These are phyloP conservation scores for Epithele typhae DNA, from an alignment of 768 basidiomycete genomes.

Conservation along the genomic window DNA sequence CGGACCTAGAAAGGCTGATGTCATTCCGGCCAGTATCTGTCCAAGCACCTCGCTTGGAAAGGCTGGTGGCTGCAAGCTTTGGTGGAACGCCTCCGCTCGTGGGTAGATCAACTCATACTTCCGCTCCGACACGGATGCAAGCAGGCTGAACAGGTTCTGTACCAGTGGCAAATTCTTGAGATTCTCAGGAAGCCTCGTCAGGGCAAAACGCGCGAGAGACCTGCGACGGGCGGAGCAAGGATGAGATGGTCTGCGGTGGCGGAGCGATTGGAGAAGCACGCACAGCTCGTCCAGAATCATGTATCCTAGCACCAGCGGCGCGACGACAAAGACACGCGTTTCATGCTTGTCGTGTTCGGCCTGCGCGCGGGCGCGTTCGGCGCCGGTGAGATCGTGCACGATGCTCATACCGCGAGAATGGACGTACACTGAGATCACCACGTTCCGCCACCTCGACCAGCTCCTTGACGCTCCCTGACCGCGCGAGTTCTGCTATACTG, in stretches of 20 bases:
- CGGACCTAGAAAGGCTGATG: slow-evolving; percentile 44
- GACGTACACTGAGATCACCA: slow-evolving; percentile 49
- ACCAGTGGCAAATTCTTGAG: slow-evolving; percentile 41
- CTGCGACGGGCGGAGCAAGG: too few relatives aligned
- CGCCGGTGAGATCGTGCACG: background rate
- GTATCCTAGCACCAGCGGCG: slow-evolving; percentile 62
- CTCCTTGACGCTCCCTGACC: slow-evolving; percentile 37
- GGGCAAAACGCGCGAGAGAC: slow-evolving; percentile 53
- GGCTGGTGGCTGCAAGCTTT: slow-evolving; percentile 38
- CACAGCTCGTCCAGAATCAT: slow-evolving; percentile 62
- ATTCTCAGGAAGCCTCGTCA: slow-evolving; percentile 50
- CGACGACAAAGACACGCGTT: slow-evolving; percentile 43
- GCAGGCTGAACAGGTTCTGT: slow-evolving; percentile 42
- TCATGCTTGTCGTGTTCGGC: slow-evolving; percentile 17
- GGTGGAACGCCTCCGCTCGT: slow-evolving; percentile 39
- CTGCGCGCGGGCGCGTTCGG: slow-evolving; percentile 11
- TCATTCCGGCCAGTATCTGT: slow-evolving; percentile 39
- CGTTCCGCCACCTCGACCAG: slow-evolving; percentile 47
- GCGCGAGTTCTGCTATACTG: slow-evolving; percentile 40
- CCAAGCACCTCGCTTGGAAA: slow-evolving; percentile 45
- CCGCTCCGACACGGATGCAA: slow-evolving; percentile 48
- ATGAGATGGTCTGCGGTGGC: too few relatives aligned
- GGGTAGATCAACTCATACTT: slow-evolving; percentile 53
- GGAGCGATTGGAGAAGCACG: slow-evolving; percentile 24
- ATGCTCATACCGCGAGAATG: background rate